Conservation (phyloP, 352 stramenopile genomes). For the Phytophthora europaea region DNA sequence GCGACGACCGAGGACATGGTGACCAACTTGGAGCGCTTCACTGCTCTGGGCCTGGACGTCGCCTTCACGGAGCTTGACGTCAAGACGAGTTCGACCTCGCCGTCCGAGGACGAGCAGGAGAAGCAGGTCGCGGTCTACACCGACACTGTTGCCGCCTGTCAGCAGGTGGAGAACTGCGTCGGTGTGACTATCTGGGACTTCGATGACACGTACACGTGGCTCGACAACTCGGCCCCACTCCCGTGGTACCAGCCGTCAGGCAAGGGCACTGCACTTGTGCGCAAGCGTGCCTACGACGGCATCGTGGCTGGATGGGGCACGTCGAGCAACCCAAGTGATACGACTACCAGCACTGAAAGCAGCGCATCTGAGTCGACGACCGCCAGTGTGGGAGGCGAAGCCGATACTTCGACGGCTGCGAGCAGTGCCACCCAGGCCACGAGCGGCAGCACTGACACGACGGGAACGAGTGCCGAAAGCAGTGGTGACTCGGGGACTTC, state of each 20-base stretch:
- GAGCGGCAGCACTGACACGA: neutral
- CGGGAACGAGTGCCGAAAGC: neutral
- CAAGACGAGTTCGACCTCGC: slow-evolving; percentile 20
- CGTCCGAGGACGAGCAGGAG: slow-evolving; percentile 20
- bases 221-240: slow-evolving; percentile 22
- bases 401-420: slow-evolving; percentile 6
- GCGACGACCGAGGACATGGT: slow-evolving; percentile 23
- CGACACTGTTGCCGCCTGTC: slow-evolving; percentile 28
- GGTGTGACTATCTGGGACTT: slow-evolving; percentile 42
- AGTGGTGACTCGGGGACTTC: neutral
- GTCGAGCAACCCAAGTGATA: neutral
- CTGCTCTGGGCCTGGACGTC: slow-evolving; percentile 35
- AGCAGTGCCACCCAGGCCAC: slow-evolving; percentile 8
- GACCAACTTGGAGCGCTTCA: slow-evolving; percentile 38
- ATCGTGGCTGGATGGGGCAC: slow-evolving; percentile 32
- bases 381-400: slow-evolving; percentile 16
- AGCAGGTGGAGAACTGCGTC: slow-evolving; percentile 35
- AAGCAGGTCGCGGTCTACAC: slow-evolving; percentile 29
- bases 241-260: slow-evolving; percentile 33
- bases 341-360: neutral
- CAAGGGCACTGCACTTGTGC: slow-evolving; percentile 32
- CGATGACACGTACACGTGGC: slow-evolving; percentile 34
- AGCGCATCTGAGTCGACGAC: neutral
- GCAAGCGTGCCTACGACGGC: slow-evolving; percentile 36
- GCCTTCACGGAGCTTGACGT: slow-evolving; percentile 40